Evolutionary conservation across 2,329 filamentous ascomycete species (phyloP).

Genomic region (Sporothrix variecibatus): DNA sequence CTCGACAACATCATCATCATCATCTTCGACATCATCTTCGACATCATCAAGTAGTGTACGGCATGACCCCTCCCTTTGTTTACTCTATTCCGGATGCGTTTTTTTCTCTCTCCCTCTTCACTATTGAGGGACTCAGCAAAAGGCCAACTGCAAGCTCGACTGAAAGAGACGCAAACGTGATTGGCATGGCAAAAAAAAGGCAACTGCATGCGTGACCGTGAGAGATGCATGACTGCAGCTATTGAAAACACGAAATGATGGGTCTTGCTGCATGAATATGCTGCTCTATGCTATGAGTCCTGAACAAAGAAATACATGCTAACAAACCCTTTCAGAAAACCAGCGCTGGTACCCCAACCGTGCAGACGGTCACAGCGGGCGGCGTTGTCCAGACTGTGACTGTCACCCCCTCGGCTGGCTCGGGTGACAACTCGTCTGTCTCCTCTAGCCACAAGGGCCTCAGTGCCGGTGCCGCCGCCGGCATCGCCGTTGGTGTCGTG

Average conservation of each 20-base stretch:
- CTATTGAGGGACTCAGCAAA: not conserved
- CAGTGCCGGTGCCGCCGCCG: conserved; percentile 52
- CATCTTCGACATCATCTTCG: conserved; percentile 6
- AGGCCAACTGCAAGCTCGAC: not conserved
- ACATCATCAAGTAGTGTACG: conserved; percentile 29
- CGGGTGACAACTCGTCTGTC: conserved; percentile 7
- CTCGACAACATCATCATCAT: not conserved
- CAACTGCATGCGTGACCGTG: conserved; percentile 21
- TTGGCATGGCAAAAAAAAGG: conserved; percentile 9
- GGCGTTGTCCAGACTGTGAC: conserved; percentile 59
- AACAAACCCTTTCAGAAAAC: conserved; percentile 15
- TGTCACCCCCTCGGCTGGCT: conserved; percentile 44
- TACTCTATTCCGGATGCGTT: conserved; percentile 5
- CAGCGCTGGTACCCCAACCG: conserved; percentile 32
- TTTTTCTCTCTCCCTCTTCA: not conserved
- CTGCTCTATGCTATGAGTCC: not conserved
- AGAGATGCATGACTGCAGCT: conserved; percentile 11
- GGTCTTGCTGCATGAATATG: not conserved
- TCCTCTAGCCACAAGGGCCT: conserved; percentile 38
- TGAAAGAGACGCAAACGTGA: not conserved
- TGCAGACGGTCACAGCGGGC: conserved; percentile 58
- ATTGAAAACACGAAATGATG: not conserved
- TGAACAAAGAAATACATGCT: not conserved
- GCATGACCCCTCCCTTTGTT: conserved; percentile 5
- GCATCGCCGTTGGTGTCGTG: conserved; percentile 54